A percentile compares a stretch with the other conserved stretches of the same genome.
Evolutionary conservation across 2,329 filamentous ascomycete species (phyloP).

Genomic region (Pezicula carpinea): DNA sequence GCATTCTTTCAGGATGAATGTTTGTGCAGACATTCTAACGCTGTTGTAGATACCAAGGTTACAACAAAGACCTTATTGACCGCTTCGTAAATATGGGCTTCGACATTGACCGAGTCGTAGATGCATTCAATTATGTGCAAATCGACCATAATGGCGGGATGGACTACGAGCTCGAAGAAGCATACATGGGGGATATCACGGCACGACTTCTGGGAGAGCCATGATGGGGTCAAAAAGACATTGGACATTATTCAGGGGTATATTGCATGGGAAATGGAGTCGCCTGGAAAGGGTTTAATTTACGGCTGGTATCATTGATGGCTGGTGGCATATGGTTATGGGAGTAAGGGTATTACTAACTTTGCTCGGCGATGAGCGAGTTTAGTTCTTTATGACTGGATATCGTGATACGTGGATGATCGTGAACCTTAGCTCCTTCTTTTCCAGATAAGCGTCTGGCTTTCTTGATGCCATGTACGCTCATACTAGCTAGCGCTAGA

Average conservation of each 20-base stretch:
- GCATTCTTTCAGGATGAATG: neutral
- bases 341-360: too few species aligned
- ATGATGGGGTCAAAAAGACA: constrained; percentile 9
- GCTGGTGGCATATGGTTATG: too few species aligned
- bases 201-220: constrained; percentile 78
- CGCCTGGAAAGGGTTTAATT: too few species aligned
- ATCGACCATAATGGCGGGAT: constrained; percentile 74
- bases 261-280: neutral
- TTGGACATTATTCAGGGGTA: neutral
- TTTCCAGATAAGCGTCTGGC: too few species aligned
- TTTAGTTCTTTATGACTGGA: too few species aligned
- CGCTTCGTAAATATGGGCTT: constrained; percentile 91
- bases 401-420: too few species aligned
- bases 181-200: constrained; percentile 86
- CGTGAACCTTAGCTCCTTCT: too few species aligned
- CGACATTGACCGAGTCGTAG: constrained; percentile 77
- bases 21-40: constrained; percentile 12
- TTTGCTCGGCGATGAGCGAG: too few species aligned
- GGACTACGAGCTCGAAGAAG: constrained; percentile 84
- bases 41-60: constrained; percentile 73
- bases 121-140: constrained; percentile 75
- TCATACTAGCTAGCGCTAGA: too few species aligned
- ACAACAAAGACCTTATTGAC: constrained; percentile 78
- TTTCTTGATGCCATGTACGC: too few species aligned
- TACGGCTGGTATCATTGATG: too few species aligned